Conservation (phyloP, 148 eudicot genomes). For the Diospyros lotus region DNA sequence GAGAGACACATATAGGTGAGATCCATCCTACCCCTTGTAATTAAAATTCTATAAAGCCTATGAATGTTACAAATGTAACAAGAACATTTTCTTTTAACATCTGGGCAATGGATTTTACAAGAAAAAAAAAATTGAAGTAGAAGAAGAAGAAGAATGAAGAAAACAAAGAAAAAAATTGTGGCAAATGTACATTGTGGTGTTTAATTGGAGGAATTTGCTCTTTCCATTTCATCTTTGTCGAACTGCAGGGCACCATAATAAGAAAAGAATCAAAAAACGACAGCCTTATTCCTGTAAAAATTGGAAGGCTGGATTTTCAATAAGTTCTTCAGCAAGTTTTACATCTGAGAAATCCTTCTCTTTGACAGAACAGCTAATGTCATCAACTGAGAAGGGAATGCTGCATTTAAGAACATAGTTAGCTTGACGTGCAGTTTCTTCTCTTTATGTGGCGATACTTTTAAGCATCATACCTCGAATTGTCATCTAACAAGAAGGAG, state of each 20-base stretch:
- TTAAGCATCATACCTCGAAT: constrained; percentile 42
- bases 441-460: not conserved
- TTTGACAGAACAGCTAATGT: constrained; percentile 39
- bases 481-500: constrained; percentile 60
- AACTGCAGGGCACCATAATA: constrained; percentile 4
- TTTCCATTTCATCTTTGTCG: not conserved
- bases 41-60: constrained; percentile 4
- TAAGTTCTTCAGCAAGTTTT: constrained; percentile 55
- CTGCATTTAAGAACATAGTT: constrained; percentile 36
- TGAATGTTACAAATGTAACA: constrained; percentile 11
- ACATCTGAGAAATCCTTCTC: constrained; percentile 67
- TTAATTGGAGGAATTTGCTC: not conserved
- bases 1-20: not conserved
- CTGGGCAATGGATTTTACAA: constrained; percentile 23
- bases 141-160: too few species aligned
- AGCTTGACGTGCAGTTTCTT: not conserved
- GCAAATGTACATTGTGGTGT: constrained; percentile 12
- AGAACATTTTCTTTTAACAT: constrained; percentile 16
- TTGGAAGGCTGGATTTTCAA: constrained; percentile 64
- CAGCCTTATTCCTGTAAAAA: constrained; percentile 59
- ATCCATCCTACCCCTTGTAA: constrained; percentile 5
- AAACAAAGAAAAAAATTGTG: constrained; percentile 6
- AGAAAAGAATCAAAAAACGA: constrained; percentile 1
- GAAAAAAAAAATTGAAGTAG: constrained; percentile 2
- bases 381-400: constrained; percentile 66